Evolutionary conservation across 441 rosid species (phyloP), one percentile per base, ranked within the genome.

Genomic region (Croton setiger): DNA sequence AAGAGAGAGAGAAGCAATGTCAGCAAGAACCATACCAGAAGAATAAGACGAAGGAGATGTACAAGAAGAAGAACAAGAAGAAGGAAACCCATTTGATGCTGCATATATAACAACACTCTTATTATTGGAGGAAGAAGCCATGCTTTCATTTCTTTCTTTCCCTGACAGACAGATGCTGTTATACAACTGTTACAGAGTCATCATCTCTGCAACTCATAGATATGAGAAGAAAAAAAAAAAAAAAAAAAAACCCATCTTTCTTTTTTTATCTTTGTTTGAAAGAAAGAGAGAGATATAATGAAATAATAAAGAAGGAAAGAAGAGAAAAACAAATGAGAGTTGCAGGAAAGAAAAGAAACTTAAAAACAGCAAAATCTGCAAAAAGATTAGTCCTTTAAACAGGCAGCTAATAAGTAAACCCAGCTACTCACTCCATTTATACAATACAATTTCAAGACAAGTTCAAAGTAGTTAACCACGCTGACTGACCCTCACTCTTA

Each of bases 81-180:
- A 15, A 13, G 76, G 67, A 60, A 60, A 14, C 64, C 23, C 55
- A 52, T 52, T 80, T 43, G 65, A 39, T 52, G 75, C 18, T 69
- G 66, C 64, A 74, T 65, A 77, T 41, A 75, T 56, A 75, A 69
- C 74, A 57, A 69, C 74, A 57, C 69, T 63, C 61, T 73, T 78
- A 70, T 70, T 76, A 69, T 64, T 72, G 31, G 31, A 27, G 31
- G 31, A 27, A 27, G 31, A 27, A 60, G 69, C 79, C 80, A 78
- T 84, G 84, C 69, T 84, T 78, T 75, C 69, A 65, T 64, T 61
- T 61, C 45, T 64, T 61, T 61, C 45, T 23, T 63, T 20, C 39
- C 18, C 83, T 74, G 87, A 84, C 85, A 80, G 87, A 84, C 85
- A 80, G 72, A 84, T 80, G 85, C 88, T 81, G 89, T 79, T 86